These are phyloP conservation scores for Nothophoma quercina DNA, from an alignment of 2,329 filamentous ascomycete species.

Conservation along the genomic window DNA sequence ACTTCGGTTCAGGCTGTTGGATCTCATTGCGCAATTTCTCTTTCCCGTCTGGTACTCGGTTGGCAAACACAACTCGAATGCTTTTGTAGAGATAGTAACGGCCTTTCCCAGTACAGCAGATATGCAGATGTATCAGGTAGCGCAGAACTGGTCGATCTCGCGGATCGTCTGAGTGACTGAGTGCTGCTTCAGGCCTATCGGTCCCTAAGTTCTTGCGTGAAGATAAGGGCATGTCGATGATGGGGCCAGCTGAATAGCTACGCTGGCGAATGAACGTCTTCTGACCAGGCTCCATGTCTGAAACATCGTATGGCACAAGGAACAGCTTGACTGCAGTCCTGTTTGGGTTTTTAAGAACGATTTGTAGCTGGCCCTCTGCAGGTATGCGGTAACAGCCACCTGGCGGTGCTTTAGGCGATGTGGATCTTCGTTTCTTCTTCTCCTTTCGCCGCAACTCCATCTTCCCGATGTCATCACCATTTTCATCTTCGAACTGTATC, in stretches of 20 bases:
- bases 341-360: constrained; percentile 97
- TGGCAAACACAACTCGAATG: constrained; percentile 94
- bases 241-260: constrained; percentile 86
- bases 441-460: constrained; percentile 56
- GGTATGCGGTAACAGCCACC: constrained; percentile 94
- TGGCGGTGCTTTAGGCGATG: constrained; percentile 71
- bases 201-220: constrained; percentile 58
- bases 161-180: constrained; percentile 58
- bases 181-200: constrained; percentile 61
- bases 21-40: constrained; percentile 91
- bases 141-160: constrained; percentile 77
- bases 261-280: constrained; percentile 97
- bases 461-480: constrained; percentile 20
- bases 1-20: constrained; percentile 86
- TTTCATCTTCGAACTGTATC: constrained; percentile 29
- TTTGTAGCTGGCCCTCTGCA: constrained; percentile 91
- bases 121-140: constrained; percentile 91
- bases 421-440: constrained; percentile 65
- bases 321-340: constrained; percentile 98
- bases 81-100: constrained; percentile 91
- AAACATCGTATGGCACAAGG: constrained; percentile 88
- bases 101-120: constrained; percentile 84
- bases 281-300: constrained; percentile 89
- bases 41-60: constrained; percentile 93
- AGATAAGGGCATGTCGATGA: constrained; percentile 73